These are phyloP conservation scores for Bigelowiella natans DNA, from an alignment of 78 protist species.

Conservation along the genomic window DNA sequence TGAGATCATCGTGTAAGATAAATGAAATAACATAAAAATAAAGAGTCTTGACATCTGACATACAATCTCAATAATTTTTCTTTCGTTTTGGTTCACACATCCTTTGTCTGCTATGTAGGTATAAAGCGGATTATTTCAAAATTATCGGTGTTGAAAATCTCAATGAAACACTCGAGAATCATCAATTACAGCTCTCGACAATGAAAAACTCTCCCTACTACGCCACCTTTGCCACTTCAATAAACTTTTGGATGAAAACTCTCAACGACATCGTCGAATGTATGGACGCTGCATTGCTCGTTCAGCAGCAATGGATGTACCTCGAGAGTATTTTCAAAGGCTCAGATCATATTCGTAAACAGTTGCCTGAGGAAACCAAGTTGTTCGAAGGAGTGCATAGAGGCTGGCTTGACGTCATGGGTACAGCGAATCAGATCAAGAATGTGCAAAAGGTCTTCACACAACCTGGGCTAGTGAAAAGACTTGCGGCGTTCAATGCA, in stretches of 20 bases:
- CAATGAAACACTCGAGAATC: slow-evolving; percentile 47
- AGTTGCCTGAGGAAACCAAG: slow-evolving; percentile 58
- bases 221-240: slow-evolving; percentile 37
- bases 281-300: slow-evolving; percentile 46
- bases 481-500: slow-evolving; percentile 23
- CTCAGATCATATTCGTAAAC: slow-evolving; percentile 62
- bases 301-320: slow-evolving; percentile 63
- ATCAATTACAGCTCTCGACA: slow-evolving; percentile 31
- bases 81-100: too few relatives aligned
- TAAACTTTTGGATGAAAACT: slow-evolving; percentile 62
- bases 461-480: slow-evolving; percentile 22
- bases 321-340: slow-evolving; percentile 69
- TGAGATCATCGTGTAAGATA: slow-evolving; percentile 12
- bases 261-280: slow-evolving; percentile 52
- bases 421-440: not conserved
- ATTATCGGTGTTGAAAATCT: slow-evolving; percentile 33
- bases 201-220: slow-evolving; percentile 59
- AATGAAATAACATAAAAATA: too few relatives aligned
- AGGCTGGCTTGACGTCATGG: slow-evolving; percentile 16
- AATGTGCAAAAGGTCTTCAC: slow-evolving; percentile 22
- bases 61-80: too few relatives aligned
- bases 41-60: too few relatives aligned
- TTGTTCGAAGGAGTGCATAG: slow-evolving; percentile 41
- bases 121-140: slow-evolving; percentile 13
- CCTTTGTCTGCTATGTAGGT: too few relatives aligned